These are phyloP conservation scores for Amanita muscaria DNA, from an alignment of 768 basidiomycete species.

Conservation along the genomic window DNA sequence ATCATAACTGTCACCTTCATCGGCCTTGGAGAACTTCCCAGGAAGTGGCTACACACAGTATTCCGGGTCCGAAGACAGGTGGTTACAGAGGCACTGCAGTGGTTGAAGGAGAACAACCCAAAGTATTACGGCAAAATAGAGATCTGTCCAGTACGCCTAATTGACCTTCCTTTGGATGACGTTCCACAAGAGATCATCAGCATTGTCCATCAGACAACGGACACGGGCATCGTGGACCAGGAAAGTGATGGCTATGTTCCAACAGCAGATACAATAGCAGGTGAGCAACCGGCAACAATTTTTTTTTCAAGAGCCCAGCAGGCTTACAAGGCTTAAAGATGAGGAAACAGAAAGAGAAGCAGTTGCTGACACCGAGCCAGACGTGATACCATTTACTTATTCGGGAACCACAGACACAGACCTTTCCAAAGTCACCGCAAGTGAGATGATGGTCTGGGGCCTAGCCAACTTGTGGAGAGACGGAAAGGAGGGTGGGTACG, in stretches of 20 bases:
- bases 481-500: constrained; percentile 21
- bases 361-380: constrained; percentile 22
- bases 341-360: neutral
- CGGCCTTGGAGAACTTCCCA: too few species aligned
- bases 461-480: constrained; percentile 14
- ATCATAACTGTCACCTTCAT: too few species aligned
- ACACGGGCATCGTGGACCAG: constrained; percentile 10
- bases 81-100: constrained; percentile 23
- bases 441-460: constrained; percentile 17
- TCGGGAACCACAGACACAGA: constrained; percentile 22
- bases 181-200: constrained; percentile 22
- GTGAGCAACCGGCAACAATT: too few species aligned
- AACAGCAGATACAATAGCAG: too few species aligned
- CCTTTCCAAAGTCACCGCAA: constrained; percentile 13
- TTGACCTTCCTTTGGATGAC: constrained; percentile 23
- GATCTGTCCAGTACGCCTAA: constrained; percentile 15
- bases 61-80: constrained; percentile 17
- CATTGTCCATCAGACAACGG: constrained; percentile 12
- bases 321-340: too few species aligned
- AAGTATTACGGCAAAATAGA: constrained; percentile 22
- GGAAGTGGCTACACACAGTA: too few species aligned
- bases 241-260: constrained; percentile 23
- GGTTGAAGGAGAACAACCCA: constrained; percentile 28
- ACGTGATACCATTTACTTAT: constrained; percentile 21
- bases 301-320: neutral